Conservation (phyloP, 2,329 filamentous ascomycete genomes). For the Diaporthe amygdali region DNA sequence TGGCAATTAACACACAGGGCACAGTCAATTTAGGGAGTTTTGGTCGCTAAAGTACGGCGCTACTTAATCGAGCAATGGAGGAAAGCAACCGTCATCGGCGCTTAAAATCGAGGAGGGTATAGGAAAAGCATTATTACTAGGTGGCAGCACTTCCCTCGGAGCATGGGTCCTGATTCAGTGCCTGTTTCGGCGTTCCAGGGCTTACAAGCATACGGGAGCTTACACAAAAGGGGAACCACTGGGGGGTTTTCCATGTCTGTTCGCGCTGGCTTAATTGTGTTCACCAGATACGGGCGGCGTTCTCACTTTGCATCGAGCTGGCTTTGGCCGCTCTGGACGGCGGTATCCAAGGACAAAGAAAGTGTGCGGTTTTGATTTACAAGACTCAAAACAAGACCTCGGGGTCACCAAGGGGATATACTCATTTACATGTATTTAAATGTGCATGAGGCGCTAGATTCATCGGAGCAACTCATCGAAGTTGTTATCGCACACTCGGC, state of each 20-base stretch:
- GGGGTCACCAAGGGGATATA: constrained; percentile 13
- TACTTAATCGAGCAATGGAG: background rate
- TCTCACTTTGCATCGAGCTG: constrained; percentile 1
- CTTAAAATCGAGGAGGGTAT: background rate
- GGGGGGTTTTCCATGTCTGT: background rate
- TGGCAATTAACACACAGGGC: constrained; percentile 11
- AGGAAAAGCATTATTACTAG: background rate
- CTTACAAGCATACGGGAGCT: constrained; percentile 2
- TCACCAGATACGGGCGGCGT: background rate
- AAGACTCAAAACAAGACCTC: constrained; percentile 21
- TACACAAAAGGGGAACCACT: background rate
- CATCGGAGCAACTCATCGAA: background rate
- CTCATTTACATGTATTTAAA: constrained; percentile 8
- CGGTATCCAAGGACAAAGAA: background rate
- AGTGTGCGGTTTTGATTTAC: background rate
- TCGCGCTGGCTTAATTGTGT: constrained; percentile 7
- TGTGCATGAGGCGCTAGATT: background rate
- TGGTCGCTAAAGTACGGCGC: background rate
- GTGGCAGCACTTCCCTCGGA: constrained; percentile 14
- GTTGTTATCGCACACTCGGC: background rate
- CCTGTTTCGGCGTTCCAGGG: background rate
- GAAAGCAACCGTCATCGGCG: background rate
- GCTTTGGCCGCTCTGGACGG: constrained; percentile 1
- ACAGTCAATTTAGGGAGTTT: background rate
- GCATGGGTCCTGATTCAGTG: constrained; percentile 4